Evolutionary conservation across 495 filamentous ascomycete species (phyloP), one percentile per base, ranked within the genome.

Genomic region (Parachaetomium inaequale): DNA sequence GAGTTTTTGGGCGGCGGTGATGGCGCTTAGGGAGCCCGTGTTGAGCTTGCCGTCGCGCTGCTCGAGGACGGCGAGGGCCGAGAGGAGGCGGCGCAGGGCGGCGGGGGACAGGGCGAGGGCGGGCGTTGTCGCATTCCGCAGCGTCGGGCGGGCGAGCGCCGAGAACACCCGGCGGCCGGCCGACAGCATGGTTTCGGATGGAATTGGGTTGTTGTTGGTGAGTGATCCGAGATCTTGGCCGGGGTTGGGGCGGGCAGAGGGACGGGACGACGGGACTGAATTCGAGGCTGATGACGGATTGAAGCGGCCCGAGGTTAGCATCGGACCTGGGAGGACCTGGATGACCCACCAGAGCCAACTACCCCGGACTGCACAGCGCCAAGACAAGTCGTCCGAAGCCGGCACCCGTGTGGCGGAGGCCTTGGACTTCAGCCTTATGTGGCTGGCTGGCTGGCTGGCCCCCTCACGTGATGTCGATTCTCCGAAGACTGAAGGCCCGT

Each of bases 21-120:
- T 82, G 43, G 92, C 89, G 63, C 91, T 88, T 15, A 97, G 80
- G 3, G 94, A 97, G 2, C 90, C 87, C 64, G 79, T 74, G 68
- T 90, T 88, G 65, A 98, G 83, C 74, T 92, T 87, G 62, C 95
- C 94, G 67, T 96, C 89, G 71, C 87, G 87, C 75, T 98, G 94
- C 75, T 98, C 94, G 63, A 98, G 87, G 47, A 98, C 77, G 42
- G 93, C 93, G 40, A 98, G 85, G 49, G 91, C 92, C 47, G 91
- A 96, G 52, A 96, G 81, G 56, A 96, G 80, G 66, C 91, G 85
- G 68, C 84, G 79, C 66, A 90, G 76, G 55, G 76, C 73, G 28
- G 79, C 76, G 61, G 73, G 75, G 58, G 66, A 69, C 45, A 62
- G 19, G 56, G 53, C 61, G 45, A 69, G 66, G 26, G 72, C 54